Base-by-base conservation (phyloP, 2,329 filamentous ascomycete genomes). In the Aspergillus sp. region DNA sequence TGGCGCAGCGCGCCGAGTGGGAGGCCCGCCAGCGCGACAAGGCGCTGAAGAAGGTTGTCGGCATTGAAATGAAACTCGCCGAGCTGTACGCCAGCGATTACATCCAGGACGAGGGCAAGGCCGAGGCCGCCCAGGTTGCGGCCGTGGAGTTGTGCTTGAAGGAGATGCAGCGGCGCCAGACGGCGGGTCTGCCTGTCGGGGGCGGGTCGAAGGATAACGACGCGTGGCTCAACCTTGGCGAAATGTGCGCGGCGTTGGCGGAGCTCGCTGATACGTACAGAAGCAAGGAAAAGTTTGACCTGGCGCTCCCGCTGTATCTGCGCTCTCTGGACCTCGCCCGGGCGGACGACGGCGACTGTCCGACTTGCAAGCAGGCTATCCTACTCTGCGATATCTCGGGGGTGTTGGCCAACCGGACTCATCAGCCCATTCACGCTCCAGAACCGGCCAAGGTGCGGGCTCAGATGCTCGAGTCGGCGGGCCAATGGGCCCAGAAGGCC, bases 271-370 rank as follows among this genome's bases (percentile, higher is more conserved):
- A 86, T 52, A 84, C 86, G 61, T 96, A 95, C 71, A 84, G 89
- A 65, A 79, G 81, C 45, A 84, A 83, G 61, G 82, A 86, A 42
- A 84, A 89, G 61, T 87, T 90, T 65, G 89, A 93, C 60, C 84
- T 96, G 2, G 88, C 92, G 5, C 82, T 92, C 19, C 91, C 92
- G 3, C 79, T 96, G 26, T 95, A 92, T 68, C 83, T 96, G 62
- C 90, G 95, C 65, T 90, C 92, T 5, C 78, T 96, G 32, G 81
- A 85, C 16, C 73, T 94, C 43, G 86, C 83, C 67, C 79, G 83
- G 9, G 59, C 60, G 20, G 68, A 68, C 4, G 71, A 75, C 45
- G 66, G 66, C 22, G 55, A 60, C 3, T 73, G 74, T 1, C 77
- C 76, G 20, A 81, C 77, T 26, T 96, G 92, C 68, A 91, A 95